Evolutionary conservation across 352 stramenopile genomes (phyloP).

Genomic region (Pythium aristosporum): DNA sequence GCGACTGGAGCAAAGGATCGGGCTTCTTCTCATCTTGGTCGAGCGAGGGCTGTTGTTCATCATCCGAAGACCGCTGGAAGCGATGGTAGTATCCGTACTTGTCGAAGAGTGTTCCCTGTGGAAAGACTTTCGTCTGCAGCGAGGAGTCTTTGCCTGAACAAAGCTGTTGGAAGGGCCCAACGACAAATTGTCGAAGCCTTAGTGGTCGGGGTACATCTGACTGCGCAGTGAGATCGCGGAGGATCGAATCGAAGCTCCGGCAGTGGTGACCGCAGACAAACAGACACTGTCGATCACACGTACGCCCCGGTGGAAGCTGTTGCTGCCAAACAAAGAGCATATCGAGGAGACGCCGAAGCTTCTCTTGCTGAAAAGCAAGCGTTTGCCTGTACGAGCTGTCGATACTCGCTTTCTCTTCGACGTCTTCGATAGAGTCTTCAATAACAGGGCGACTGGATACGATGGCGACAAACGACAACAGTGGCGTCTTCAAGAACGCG

Average conservation of each 20-base stretch:
- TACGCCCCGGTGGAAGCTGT: background rate
- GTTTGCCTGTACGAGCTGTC: constrained; percentile 30
- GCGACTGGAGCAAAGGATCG: background rate
- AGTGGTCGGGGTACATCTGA: background rate
- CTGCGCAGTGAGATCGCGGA: constrained; percentile 3
- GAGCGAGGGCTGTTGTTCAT: background rate
- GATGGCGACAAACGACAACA: constrained; percentile 36
- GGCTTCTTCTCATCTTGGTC: background rate
- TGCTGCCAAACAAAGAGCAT: constrained; percentile 47
- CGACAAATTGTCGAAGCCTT: constrained; percentile 20
- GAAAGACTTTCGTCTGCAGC: constrained; percentile 21
- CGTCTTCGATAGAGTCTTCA: constrained; percentile 50
- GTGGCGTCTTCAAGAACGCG: constrained; percentile 37
- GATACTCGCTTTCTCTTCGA: constrained; percentile 42
- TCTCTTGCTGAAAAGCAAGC: constrained; percentile 47
- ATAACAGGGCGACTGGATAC: constrained; percentile 37
- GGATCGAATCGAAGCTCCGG: constrained; percentile 27
- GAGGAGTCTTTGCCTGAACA: background rate
- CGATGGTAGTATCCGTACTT: constrained; percentile 25
- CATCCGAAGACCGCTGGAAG: constrained; percentile 2
- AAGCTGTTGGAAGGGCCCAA: constrained; percentile 19
- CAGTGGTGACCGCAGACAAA: constrained; percentile 20
- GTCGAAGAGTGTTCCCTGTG: constrained; percentile 23
- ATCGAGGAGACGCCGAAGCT: constrained; percentile 36
- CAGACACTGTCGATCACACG: background rate